Conservation (phyloP, 164 flowering plant species). For the Protea cynaroides region DNA sequence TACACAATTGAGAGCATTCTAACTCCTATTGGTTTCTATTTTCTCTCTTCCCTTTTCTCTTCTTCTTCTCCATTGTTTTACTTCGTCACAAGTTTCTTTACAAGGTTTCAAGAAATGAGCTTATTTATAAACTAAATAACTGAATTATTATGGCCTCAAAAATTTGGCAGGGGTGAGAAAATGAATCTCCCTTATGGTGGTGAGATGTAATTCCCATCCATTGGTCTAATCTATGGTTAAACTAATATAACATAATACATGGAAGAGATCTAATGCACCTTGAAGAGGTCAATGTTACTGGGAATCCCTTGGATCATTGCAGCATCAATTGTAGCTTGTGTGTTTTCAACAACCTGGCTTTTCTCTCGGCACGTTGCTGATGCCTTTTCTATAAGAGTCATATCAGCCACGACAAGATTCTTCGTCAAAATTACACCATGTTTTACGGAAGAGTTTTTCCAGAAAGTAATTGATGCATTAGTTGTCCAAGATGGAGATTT, state of each 20-base stretch:
- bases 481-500: conserved; percentile 82
- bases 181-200: not conserved
- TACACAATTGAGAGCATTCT: too few relatives aligned
- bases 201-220: not conserved
- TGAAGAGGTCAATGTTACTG: conserved; percentile 91
- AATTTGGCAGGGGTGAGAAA: not conserved
- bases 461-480: conserved; percentile 55
- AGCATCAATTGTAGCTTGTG: conserved; percentile 97
- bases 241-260: not conserved
- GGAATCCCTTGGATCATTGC: conserved; percentile 93
- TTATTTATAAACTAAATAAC: too few relatives aligned
- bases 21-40: too few relatives aligned
- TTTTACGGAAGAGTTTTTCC: conserved; percentile 54
- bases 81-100: too few relatives aligned
- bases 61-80: too few relatives aligned
- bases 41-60: too few relatives aligned
- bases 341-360: conserved; percentile 56
- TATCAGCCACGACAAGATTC: conserved; percentile 66
- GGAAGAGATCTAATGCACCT: conserved; percentile 35
- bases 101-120: too few relatives aligned
- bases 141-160: not conserved
- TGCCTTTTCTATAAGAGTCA: conserved; percentile 67
- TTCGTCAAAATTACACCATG: conserved; percentile 69
- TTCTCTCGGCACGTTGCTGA: conserved; percentile 51
- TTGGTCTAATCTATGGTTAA: not conserved